These are phyloP conservation scores for Fraxinus cuspidata DNA, from an alignment of 257 asterid species.

Conservation along the genomic window DNA sequence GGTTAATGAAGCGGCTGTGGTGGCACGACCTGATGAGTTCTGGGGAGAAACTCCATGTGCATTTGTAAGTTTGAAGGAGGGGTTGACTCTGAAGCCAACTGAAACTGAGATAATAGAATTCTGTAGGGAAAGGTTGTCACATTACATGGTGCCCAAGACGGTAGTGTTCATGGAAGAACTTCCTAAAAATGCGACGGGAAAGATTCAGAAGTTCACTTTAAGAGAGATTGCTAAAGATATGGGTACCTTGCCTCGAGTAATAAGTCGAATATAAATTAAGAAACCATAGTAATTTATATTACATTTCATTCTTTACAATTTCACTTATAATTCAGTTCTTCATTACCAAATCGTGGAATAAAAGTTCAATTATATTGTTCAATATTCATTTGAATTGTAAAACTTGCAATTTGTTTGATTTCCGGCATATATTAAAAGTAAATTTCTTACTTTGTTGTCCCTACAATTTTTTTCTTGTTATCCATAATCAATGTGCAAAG, in stretches of 20 bases:
- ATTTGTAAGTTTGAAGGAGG: slow-evolving; percentile 53
- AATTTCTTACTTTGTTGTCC: neutral
- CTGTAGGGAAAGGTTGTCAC: slow-evolving; percentile 61
- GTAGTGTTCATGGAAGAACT: slow-evolving; percentile 68
- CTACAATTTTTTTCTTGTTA: neutral
- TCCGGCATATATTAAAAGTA: neutral
- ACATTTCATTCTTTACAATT: neutral
- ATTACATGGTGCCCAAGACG: slow-evolving; percentile 75
- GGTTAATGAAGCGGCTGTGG: slow-evolving; percentile 84
- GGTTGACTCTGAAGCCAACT: slow-evolving; percentile 27
- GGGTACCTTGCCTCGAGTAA: slow-evolving; percentile 32
- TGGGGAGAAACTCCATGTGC: slow-evolving; percentile 97
- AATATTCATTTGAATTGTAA: neutral
- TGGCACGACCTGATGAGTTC: slow-evolving; percentile 68
- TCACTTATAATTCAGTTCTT: neutral
- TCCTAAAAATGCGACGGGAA: slow-evolving; percentile 73
- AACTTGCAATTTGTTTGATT: neutral
- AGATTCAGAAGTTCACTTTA: slow-evolving; percentile 56
- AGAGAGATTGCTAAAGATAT: slow-evolving; percentile 49
- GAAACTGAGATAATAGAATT: slow-evolving; percentile 53
- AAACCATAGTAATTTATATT: neutral
- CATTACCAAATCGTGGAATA: neutral
- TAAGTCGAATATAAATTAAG: slow-evolving; percentile 40
- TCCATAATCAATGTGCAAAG: too few relatives aligned
- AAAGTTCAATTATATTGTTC: neutral